These are phyloP conservation scores for Fusarium buxicola DNA, from an alignment of 2,329 filamentous ascomycete species.

Conservation along the genomic window DNA sequence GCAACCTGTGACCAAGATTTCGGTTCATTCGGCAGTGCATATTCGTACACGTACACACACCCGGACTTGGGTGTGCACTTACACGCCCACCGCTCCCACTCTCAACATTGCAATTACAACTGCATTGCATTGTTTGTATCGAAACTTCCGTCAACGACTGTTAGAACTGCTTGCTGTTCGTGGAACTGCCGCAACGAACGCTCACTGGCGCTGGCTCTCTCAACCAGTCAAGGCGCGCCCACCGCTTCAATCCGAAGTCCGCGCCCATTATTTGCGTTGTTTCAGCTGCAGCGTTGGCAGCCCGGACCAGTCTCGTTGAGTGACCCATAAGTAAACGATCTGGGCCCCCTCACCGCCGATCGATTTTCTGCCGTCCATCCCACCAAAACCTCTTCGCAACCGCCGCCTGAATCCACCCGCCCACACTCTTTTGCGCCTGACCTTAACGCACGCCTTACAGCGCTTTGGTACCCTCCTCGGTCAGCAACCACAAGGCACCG, in stretches of 20 bases:
- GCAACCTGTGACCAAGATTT: conserved; percentile 34
- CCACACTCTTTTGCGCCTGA: conserved; percentile 45
- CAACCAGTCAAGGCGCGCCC: conserved; percentile 6
- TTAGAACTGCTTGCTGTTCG: neutral
- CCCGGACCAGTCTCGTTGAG: conserved; percentile 27
- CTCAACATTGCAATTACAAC: conserved; percentile 34
- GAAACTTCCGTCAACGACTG: conserved; percentile 4
- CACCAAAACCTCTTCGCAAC: conserved; percentile 28
- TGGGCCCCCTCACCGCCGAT: conserved; percentile 48
- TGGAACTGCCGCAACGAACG: conserved; percentile 4
- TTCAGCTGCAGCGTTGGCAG: conserved; percentile 35
- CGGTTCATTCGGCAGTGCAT: conserved; percentile 14
- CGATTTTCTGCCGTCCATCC: conserved; percentile 44
- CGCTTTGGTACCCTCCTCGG: conserved; percentile 43
- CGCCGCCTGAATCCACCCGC: conserved; percentile 40
- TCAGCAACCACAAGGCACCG: conserved; percentile 38
- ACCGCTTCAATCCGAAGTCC: conserved; percentile 20
- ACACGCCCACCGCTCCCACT: conserved; percentile 29
- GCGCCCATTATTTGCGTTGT: conserved; percentile 17
- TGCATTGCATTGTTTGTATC: conserved; percentile 17
- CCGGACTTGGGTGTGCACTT: conserved; percentile 18
- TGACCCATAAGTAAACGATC: conserved; percentile 43
- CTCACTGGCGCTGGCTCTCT: conserved; percentile 3
- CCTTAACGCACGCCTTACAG: conserved; percentile 42
- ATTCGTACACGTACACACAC: conserved; percentile 24